Evolutionary conservation across 2,329 filamentous ascomycete species (phyloP), one percentile per base, ranked within the genome.

Genomic region (Kalaharituber pfeilii): DNA sequence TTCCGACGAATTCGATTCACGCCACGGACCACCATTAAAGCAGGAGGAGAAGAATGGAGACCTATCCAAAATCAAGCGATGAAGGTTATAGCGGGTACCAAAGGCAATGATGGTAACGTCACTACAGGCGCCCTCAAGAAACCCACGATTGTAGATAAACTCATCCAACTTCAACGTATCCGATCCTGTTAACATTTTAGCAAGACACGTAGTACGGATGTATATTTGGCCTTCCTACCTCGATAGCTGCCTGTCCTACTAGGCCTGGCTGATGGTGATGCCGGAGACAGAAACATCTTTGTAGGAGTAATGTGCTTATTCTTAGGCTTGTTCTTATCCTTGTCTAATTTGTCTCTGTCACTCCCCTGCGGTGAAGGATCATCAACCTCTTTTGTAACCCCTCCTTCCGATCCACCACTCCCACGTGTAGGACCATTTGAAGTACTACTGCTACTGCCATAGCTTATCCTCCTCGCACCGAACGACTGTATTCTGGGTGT

Each of bases 91-190:
- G 15, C 52, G 53, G 29, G 51, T 53, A 7, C 59, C 57, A 45
- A 62, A 62, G 15, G 60, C 55, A 27, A 59, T 28, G 30, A 62
- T 58, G 2, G 54, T 54, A 28, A 62, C 53, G 42, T 62, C 60
- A 39, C 60, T 62, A 42, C 60, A 62, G 24, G 59, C 57, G 26
- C 60, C 60, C 27, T 62, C 59, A 15, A 57, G 39, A 39, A 60
- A 62, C n/a, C 60, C 60, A 15, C 60, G 59, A 18, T 52, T 60
- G 44, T 62, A 62, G 33, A 62, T 50, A 33, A 62, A 62, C 3
- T 62, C 60, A 18, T 62, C 60, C 20, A 62, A 51, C 9, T 60
- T 61, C 25, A 60, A 53, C 27, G 55, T 56, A 33, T 62, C 60
- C 5, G 59, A 61, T 24, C 59, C 57, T 20, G 29, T 29, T 9